These are phyloP conservation scores for Chaetomiaceae sp. DNA, from an alignment of 2,329 filamentous ascomycete species.

Conservation along the genomic window DNA sequence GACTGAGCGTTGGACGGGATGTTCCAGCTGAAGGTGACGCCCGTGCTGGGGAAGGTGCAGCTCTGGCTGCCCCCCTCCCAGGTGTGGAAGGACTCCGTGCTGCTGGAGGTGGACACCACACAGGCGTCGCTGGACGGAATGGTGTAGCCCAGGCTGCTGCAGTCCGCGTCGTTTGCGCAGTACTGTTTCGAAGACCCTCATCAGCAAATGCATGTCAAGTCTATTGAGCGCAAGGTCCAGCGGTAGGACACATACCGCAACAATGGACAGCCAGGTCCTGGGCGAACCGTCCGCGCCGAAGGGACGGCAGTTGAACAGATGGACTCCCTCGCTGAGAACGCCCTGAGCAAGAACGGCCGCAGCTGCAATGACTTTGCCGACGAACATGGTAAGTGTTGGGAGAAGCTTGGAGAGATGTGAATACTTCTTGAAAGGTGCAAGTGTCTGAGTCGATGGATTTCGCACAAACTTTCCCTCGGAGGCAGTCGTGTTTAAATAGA, in stretches of 20 bases:
- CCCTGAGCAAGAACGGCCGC: constrained; percentile 4
- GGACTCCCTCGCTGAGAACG: constrained; percentile 14
- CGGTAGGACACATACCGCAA: constrained; percentile 1
- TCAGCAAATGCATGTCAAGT: not conserved
- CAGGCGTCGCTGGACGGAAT: constrained; percentile 7
- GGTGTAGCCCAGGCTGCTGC: constrained; percentile 10
- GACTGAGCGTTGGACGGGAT: not conserved
- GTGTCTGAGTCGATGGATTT: not conserved
- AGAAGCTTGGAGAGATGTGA: not conserved
- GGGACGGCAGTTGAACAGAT: constrained; percentile 19
- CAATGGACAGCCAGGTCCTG: constrained; percentile 9
- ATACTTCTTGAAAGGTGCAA: not conserved
- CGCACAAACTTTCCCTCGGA: not conserved
- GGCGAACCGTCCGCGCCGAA: constrained; percentile 5
- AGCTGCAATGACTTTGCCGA: constrained; percentile 2
- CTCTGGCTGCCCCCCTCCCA: constrained; percentile 16
- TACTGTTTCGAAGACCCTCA: too few species aligned
- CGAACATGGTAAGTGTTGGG: constrained; percentile 2
- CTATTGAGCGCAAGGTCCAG: not conserved
- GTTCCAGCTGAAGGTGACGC: constrained; percentile 6
- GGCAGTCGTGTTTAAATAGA: too few species aligned
- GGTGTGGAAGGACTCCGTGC: not conserved
- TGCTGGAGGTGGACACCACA: not conserved
- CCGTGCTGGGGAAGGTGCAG: constrained; percentile 1
- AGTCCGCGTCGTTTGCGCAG: constrained; percentile 22